Conservation (phyloP, 768 basidiomycete species). For the Suillus brevipes region DNA sequence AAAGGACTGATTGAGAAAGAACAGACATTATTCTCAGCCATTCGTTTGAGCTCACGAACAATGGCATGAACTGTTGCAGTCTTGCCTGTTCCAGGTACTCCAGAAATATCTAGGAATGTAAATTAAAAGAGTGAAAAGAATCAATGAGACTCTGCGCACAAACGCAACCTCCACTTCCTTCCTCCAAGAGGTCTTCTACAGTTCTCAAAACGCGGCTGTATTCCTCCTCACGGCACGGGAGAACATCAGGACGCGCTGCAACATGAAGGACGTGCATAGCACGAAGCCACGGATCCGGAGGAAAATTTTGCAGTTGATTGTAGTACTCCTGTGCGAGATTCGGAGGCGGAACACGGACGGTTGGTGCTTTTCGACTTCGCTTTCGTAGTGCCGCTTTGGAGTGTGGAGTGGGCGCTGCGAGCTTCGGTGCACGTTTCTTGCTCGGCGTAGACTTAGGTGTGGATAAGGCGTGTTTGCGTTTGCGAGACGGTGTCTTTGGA, state of each 20-base stretch:
- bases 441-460: constrained; percentile 35
- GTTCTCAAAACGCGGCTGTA: constrained; percentile 72
- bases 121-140: constrained; percentile 10
- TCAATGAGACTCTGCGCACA: constrained; percentile 52
- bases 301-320: constrained; percentile 51
- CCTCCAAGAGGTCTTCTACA: constrained; percentile 84
- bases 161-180: constrained; percentile 92
- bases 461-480: constrained; percentile 43
- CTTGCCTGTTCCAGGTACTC: constrained; percentile 98
- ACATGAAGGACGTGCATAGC: constrained; percentile 93
- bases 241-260: constrained; percentile 82
- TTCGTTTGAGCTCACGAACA: constrained; percentile 83
- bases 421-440: constrained; percentile 36
- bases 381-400: constrained; percentile 66
- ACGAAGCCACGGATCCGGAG: constrained; percentile 78
- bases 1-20: not conserved
- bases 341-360: constrained; percentile 36
- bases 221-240: constrained; percentile 89
- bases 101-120: constrained; percentile 77
- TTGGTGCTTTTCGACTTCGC: constrained; percentile 30
- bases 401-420: constrained; percentile 71
- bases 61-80: constrained; percentile 97
- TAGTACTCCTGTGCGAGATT: constrained; percentile 36
- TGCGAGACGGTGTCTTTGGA: constrained; percentile 55
- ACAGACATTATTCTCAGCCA: constrained; percentile 79